These are phyloP conservation scores for Citrus trifoliata DNA, from an alignment of 345 rosid species.

Conservation along the genomic window DNA sequence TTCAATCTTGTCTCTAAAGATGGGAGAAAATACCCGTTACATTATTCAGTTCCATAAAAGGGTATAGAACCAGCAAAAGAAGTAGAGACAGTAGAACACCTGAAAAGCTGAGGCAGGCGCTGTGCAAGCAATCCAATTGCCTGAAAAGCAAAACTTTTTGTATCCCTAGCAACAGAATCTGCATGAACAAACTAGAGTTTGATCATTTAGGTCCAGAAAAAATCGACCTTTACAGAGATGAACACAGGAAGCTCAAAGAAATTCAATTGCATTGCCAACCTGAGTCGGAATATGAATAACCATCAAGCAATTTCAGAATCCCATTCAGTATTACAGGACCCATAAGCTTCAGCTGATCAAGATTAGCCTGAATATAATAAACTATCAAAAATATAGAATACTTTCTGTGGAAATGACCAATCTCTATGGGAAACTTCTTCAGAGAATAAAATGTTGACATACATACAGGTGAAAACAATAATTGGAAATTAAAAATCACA, in stretches of 20 bases:
- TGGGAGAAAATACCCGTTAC: constrained; percentile 15
- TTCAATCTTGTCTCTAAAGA: constrained; percentile 81
- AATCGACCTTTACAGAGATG: neutral
- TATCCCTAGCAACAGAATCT: constrained; percentile 75
- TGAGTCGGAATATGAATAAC: constrained; percentile 65
- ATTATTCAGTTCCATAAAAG: constrained; percentile 14
- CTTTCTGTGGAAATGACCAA: neutral
- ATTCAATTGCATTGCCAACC: constrained; percentile 34
- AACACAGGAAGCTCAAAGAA: constrained; percentile 9
- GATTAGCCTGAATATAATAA: constrained; percentile 57
- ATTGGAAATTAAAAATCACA: neutral
- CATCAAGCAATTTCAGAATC: constrained; percentile 84
- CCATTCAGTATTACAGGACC: constrained; percentile 86
- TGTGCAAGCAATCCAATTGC: constrained; percentile 90
- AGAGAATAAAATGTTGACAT: neutral
- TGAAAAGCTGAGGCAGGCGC: constrained; percentile 87
- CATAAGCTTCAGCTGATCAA: constrained; percentile 85
- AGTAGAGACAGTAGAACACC: constrained; percentile 42
- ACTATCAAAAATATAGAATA: neutral
- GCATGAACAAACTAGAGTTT: constrained; percentile 19
- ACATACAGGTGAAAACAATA: neutral
- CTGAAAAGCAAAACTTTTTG: constrained; percentile 78
- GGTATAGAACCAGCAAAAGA: constrained; percentile 15
- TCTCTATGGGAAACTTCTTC: neutral
- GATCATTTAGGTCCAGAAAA: neutral